Evolutionary conservation across 2,329 filamentous ascomycete genomes (phyloP), one percentile per base, ranked within the genome.

Genomic region (Neobulgaria alba): DNA sequence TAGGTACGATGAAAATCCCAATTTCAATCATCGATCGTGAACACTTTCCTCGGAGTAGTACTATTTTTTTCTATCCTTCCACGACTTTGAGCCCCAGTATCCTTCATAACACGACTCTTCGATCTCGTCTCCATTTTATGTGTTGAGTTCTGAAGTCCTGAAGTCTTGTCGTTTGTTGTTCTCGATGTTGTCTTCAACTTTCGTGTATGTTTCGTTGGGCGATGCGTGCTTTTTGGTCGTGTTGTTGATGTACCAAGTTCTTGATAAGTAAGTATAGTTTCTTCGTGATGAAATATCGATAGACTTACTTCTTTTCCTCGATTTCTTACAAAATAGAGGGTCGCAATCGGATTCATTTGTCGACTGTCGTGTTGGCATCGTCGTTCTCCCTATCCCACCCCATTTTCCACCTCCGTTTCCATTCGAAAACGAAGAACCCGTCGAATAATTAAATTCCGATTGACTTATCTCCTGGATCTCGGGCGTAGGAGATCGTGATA

Each of bases 401-500:
- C 23, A 26, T 26, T 26, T 26, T 12, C 12, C 23, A 12, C 12
- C 23, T 26, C 23, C 12, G 12, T 7, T 7, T 7, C 12, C 12
- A 26, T 7, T 12, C 23, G 12, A 26, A 12, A 12, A 26, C 7
- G 23, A 26, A 26, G 23, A 26, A 12, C 12, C 12, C 23, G 7
- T 26, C 23, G 23, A 7, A 7, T 26, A 12, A 26, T 7, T 26
- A 26, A 7, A 12, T 7, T 7, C 7, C 7, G 23, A 26, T 26
- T 12, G 23, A 12, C 23, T 12, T 26, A 12, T 12, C 23, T 7
- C 7, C 23, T 26, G 7, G 23, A 26, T 7, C 7, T 26, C 23
- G 12, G 23, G 23, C 7, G 7, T 26, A 7, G 23, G 23, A 7
- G 23, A 26, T 26, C 23, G 33, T 21, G 45, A 47, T 5, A 47